Evolutionary conservation across 2,329 filamentous ascomycete species (phyloP).

Genomic region (Penicillium corylophilum): DNA sequence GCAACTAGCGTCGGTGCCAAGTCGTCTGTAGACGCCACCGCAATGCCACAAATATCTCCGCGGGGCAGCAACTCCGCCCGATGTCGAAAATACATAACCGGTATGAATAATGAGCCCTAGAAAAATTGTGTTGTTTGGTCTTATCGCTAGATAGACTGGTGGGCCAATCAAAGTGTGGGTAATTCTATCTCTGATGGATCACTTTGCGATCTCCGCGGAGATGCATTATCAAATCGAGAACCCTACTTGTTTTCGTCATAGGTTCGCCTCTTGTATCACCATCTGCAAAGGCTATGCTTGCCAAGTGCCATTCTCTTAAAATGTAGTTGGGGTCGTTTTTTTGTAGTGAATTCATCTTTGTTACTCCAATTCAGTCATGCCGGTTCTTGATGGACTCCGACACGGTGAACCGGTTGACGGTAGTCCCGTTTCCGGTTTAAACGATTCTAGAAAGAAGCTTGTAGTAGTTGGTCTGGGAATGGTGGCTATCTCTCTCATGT

Average conservation of each 20-base stretch:
- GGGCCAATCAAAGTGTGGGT: background rate
- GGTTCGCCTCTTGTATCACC: background rate
- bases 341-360: constrained; percentile 1
- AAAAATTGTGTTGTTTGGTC: background rate
- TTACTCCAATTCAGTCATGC: constrained; percentile 22
- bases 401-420: constrained; percentile 24
- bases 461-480: constrained; percentile 88
- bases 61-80: background rate
- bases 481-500: constrained; percentile 90
- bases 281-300: background rate
- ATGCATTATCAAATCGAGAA: background rate
- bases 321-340: constrained; percentile 2
- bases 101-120: background rate
- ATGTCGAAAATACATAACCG: background rate
- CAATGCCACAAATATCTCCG: background rate
- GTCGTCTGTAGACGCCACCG: background rate
- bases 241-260: background rate
- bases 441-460: constrained; percentile 56
- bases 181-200: background rate
- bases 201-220: background rate
- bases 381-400: constrained; percentile 30
- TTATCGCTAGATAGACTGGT: background rate
- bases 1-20: background rate
- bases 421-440: constrained; percentile 13
- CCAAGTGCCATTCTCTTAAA: constrained; percentile 7